Base-by-base conservation (phyloP, 805 yeast genomes). In the Sungouiozyma ichnusensis region DNA sequence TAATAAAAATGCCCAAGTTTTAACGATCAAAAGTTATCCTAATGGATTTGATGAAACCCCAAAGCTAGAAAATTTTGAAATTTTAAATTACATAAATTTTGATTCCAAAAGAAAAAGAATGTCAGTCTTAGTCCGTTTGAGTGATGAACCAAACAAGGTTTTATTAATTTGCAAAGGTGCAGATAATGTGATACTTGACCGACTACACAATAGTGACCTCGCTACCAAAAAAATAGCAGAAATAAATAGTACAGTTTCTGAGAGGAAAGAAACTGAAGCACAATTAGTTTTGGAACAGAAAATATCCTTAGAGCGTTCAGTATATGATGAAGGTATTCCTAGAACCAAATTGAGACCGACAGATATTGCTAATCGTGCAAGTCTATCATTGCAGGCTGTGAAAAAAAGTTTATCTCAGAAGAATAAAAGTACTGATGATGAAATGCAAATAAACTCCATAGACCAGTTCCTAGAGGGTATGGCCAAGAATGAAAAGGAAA, bases 81-180 rank as follows among this genome's bases (percentile, higher is more conserved):
- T 92, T 7, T 64, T 92, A 47, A 90, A 92, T 45, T 73, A 76
- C 2, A 79, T 92, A 44, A 97, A 90, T 44, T 92, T 92, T 55
- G 71, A 90, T 0, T 85, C 95, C 1, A 67, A 79, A 3, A 76
- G 99, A 54, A 92, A 92, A 63, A 73, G 98, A 56, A 92, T 92
- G 99, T 85, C 97, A 0, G 77, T 85, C n/a, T 59, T 90, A 8
- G 79, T 87, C 1, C 71, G 65, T 46, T 76, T 84, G 51, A 95
- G 97, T 0, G 82, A 84, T 57, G 53, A 53, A 16, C 44, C 48
- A 2, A 76, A 76, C 5, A 72, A 82, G 44, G 72, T 87, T 17
- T 76, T 90, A 37, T 55, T 92, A 48, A 66, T 92, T 35, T 86
- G 95, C 63, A 92, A 92, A 63, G 99, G 98, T 42, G 98, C 99